A percentile compares a stretch with the other conserved stretches of the same genome.
phyloP scores from a whole-genome alignment of 169 alveolate genomes.

The Babesia bigemina region DNA sequence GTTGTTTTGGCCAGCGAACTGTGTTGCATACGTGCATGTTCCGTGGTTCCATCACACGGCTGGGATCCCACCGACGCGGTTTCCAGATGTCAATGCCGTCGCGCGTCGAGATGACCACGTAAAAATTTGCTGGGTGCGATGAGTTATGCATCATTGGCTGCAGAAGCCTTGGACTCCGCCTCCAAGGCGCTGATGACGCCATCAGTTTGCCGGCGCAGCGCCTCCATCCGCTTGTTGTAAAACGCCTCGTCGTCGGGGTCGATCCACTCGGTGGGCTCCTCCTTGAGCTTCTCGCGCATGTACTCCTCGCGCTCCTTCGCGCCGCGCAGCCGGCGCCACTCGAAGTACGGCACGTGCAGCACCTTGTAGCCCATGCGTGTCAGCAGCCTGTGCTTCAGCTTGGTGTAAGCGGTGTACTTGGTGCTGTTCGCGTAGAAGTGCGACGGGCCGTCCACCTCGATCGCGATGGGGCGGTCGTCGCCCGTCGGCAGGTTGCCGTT shows the following conservation, averaged over 20 bases:
- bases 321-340: constrained; percentile 83
- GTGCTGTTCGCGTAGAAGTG: constrained; percentile 89
- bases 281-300: constrained; percentile 85
- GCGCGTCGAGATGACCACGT: too few species aligned
- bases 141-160: too few species aligned
- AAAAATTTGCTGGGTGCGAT: too few species aligned
- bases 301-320: constrained; percentile 89
- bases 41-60: too few species aligned
- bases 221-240: constrained; percentile 80
- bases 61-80: too few species aligned
- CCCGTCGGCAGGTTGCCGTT: constrained; percentile 67
- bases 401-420: constrained; percentile 84
- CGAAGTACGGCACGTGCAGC: constrained; percentile 77
- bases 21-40: too few species aligned
- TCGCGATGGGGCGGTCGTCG: constrained; percentile 72
- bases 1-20: too few species aligned
- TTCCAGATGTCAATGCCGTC: too few species aligned
- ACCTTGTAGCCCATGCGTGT: constrained; percentile 87
- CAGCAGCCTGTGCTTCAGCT: constrained; percentile 88
- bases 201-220: constrained; percentile 68
- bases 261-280: constrained; percentile 90
- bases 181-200: constrained; percentile 36
- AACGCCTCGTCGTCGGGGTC: constrained; percentile 89
- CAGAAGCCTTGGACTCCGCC: background rate
- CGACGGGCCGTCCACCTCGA: constrained; percentile 92